Percentiles rank a stretch among this genome's conserved stretches.
Evolutionary conservation across 768 basidiomycete genomes (phyloP).

Genomic region (Baorangia bicolor): DNA sequence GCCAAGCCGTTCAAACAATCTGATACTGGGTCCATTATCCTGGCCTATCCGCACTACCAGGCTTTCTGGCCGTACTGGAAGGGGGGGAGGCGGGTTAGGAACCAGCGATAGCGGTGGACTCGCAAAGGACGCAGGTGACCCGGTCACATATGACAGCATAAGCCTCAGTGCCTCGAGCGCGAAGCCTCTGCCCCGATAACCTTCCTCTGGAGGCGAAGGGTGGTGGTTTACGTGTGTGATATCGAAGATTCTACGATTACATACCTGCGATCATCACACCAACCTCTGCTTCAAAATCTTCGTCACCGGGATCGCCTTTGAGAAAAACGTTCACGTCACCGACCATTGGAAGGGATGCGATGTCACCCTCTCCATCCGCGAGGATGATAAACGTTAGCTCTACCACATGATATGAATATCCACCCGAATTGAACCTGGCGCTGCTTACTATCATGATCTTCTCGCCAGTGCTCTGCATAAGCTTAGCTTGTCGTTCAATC

Average conservation of each 20-base stretch:
- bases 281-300: constrained; percentile 70
- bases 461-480: constrained; percentile 73
- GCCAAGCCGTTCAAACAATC: constrained; percentile 73
- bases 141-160: constrained; percentile 68
- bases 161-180: constrained; percentile 63
- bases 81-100: constrained; percentile 35
- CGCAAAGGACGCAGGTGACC: constrained; percentile 28
- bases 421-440: neutral
- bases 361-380: constrained; percentile 33
- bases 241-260: neutral
- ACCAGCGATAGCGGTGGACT: constrained; percentile 13
- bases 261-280: constrained; percentile 93
- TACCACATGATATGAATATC: constrained; percentile 25
- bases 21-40: constrained; percentile 66
- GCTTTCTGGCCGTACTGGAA: constrained; percentile 42
- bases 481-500: neutral
- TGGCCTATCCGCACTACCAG: constrained; percentile 74
- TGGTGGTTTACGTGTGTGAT: neutral
- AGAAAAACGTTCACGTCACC: constrained; percentile 94
- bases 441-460: constrained; percentile 74
- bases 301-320: constrained; percentile 46
- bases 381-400: constrained; percentile 92
- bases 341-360: constrained; percentile 61
- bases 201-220: constrained; percentile 47
- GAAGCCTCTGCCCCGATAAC: constrained; percentile 66